These are phyloP conservation scores for Talaromyces sp. DNA, from an alignment of 2,329 filamentous ascomycete genomes.

Conservation along the genomic window DNA sequence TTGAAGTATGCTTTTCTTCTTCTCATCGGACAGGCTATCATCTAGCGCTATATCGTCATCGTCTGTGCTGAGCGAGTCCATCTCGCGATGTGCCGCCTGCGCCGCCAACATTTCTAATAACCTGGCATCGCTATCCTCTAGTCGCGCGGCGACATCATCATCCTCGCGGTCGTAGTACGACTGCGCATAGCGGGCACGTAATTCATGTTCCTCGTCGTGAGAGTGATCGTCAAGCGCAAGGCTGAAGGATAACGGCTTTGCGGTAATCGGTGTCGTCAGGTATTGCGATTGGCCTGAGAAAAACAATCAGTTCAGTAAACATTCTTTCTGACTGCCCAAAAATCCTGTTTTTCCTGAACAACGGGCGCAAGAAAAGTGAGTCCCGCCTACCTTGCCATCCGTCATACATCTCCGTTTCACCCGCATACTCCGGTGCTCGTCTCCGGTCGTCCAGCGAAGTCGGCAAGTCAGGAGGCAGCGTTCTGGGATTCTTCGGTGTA, in stretches of 20 bases:
- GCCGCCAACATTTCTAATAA: conserved; percentile 95
- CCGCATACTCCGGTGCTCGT: conserved; percentile 59
- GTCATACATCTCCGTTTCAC: conserved; percentile 97
- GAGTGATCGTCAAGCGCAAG: conserved; percentile 73
- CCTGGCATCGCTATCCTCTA: conserved; percentile 75
- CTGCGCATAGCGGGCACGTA: conserved; percentile 31
- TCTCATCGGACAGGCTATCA: conserved; percentile 64
- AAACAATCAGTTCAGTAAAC: background rate
- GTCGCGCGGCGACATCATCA: conserved; percentile 39
- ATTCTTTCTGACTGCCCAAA: background rate
- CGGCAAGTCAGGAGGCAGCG: conserved; percentile 78
- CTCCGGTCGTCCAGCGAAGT: conserved; percentile 86
- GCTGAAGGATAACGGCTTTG: conserved; percentile 80
- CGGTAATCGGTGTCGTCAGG: conserved; percentile 75
- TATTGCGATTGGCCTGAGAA: conserved; percentile 88
- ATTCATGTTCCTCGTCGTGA: conserved; percentile 57
- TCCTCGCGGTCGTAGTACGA: conserved; percentile 22
- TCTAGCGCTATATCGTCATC: conserved; percentile 74
- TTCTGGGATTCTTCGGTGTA: conserved; percentile 25
- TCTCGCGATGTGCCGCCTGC: conserved; percentile 79
- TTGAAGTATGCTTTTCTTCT: conserved; percentile 79
- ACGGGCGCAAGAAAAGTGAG: background rate
- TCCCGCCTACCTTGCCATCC: conserved; percentile 83
- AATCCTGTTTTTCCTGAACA: background rate
- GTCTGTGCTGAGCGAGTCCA: conserved; percentile 62